Evolutionary conservation across 257 asterid species (phyloP), one percentile per base, ranked within the genome.

Genomic region (Ilex aquifolium): DNA sequence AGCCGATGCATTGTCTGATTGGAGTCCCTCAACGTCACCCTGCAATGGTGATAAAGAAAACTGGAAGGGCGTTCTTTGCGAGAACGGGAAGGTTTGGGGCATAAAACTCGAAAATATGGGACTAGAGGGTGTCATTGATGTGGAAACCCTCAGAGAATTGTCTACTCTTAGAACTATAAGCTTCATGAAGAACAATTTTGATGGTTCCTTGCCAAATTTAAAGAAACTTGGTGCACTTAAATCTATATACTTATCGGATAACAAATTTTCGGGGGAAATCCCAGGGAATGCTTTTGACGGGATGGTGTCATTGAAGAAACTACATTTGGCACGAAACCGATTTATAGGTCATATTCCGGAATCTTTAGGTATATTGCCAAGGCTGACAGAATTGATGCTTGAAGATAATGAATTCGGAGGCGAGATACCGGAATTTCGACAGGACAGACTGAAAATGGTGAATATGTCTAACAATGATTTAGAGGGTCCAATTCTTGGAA

Each of bases 91-190:
- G 7, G 78, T 93, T 0, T 77, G 77, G 83, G 95, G 96, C 5
- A 72, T 93, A 27, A 75, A 77, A 74, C 81, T 90, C 16, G 87
- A 87, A 62, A 72, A 72, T 32, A 67, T 87, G 85, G 95, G 90
- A 7, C 59, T 93, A 52, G 72, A 36, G 15, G 99, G 99, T 14
- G 21, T 9, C 31, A 73, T 93, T 57, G 85, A 93, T 31, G 71
- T 80, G 13, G 95, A 77, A 2, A 32, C 87, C 6, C 92, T 93
- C 13, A 49, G 73, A 7, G 71, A 65, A 46, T 16, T 93, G 64
- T 57, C 73, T 2, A 49, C 60, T 59, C 42, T 93, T 61, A 79
- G 85, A 58, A 69, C 89, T 6, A n/a, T 93, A 9, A 83, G 88
- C 83, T 49, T 87, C 11, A 83, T 81, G 79, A 21, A 67, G 57